Percentiles rank a stretch among this genome's conserved stretches.
Evolutionary conservation across 2,329 filamentous ascomycete species (phyloP).

Genomic region (Gaeumannomyces tritici): DNA sequence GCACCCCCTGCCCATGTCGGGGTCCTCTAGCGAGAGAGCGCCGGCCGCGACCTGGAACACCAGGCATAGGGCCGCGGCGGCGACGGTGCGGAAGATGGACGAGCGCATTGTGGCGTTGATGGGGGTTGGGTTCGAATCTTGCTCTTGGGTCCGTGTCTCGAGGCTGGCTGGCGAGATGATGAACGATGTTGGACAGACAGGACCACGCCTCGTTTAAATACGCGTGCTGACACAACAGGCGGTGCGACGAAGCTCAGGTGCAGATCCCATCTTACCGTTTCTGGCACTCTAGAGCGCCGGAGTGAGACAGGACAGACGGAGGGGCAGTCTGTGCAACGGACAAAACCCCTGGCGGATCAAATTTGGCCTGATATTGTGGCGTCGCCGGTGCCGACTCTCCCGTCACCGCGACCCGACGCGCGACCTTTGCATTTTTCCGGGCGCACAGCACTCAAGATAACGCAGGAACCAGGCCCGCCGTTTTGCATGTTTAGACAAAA

Average conservation of each 20-base stretch:
- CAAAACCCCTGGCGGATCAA: not conserved
- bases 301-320: not conserved
- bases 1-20: constrained; percentile 6
- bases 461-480: no score
- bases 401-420: not conserved
- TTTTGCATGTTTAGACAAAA: not conserved
- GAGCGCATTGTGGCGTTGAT: not conserved
- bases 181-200: not conserved
- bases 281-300: not conserved
- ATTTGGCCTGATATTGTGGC: not conserved
- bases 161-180: not conserved
- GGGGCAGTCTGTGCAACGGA: not conserved
- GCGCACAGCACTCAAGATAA: no score
- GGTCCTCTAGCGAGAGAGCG: not conserved
- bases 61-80: not conserved
- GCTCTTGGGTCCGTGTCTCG: not conserved
- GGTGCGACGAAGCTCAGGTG: not conserved
- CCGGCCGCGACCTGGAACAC: not conserved
- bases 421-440: not conserved
- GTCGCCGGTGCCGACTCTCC: not conserved
- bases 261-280: not conserved
- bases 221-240: no score
- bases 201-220: not conserved
- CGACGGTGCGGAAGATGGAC: not conserved
- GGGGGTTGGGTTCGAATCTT: not conserved